Evolutionary conservation across 139 green algal species (phyloP).

Genomic region (Chlorella sorokiniana): DNA sequence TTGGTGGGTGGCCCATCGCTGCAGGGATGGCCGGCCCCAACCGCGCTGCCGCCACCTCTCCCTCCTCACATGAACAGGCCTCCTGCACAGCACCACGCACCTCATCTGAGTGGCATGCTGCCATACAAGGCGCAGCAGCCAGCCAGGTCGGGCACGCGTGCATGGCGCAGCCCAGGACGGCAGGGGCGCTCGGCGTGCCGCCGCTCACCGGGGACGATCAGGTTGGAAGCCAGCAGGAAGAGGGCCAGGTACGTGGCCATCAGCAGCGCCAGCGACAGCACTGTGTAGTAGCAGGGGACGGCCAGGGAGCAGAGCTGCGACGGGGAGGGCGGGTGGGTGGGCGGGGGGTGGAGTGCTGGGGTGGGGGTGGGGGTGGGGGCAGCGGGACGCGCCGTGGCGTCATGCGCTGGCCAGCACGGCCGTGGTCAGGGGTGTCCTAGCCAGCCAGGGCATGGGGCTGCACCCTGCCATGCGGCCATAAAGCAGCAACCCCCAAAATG

Average conservation of each 20-base stretch:
- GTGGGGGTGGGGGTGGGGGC: neutral
- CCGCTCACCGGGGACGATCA: conserved; percentile 85
- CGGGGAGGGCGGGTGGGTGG: too few relatives aligned
- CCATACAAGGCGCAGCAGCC: neutral
- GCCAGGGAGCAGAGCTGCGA: conserved; percentile 32
- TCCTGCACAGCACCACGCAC: too few relatives aligned
- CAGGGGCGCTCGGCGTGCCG: too few relatives aligned
- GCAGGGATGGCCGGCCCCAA: too few relatives aligned
- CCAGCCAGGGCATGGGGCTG: neutral
- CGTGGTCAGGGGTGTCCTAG: too few relatives aligned
- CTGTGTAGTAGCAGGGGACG: conserved; percentile 62
- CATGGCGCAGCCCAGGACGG: too few relatives aligned
- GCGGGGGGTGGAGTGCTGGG: neutral
- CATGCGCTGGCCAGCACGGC: too few relatives aligned
- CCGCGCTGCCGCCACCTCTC: neutral
- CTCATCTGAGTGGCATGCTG: too few relatives aligned
- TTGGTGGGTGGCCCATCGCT: too few relatives aligned
- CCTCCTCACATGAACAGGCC: conserved; percentile 15
- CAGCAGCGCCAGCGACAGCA: conserved; percentile 61
- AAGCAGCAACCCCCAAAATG: neutral
- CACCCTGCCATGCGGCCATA: neutral
- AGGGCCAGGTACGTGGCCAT: conserved; percentile 72
- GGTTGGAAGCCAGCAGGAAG: conserved; percentile 72
- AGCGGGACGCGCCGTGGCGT: too few relatives aligned
- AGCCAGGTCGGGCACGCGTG: too few relatives aligned